Conservation (phyloP, 495 filamentous ascomycete species). For the Hyphodiscus hymeniophilus region DNA sequence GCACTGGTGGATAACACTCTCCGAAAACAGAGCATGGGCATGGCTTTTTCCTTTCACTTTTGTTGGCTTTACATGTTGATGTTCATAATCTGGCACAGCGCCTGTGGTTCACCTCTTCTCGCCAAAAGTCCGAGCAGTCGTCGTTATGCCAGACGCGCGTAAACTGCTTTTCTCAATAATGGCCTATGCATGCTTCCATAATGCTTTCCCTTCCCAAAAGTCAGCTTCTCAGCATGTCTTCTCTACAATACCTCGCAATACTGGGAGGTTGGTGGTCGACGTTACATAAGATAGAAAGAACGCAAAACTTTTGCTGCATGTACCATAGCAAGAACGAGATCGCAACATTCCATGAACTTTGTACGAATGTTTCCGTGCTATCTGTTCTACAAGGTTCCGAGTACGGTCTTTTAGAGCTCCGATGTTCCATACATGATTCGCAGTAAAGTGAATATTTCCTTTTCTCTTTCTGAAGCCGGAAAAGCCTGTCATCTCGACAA, state of each 20-base stretch:
- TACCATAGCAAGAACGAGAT: constrained; percentile 21
- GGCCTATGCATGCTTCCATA: constrained; percentile 17
- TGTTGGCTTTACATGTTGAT: constrained; percentile 14
- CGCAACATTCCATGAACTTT: constrained; percentile 8
- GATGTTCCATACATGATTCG: too few relatives aligned
- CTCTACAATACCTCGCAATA: constrained; percentile 9
- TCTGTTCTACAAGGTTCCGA: not conserved
- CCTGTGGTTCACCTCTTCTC: constrained; percentile 6
- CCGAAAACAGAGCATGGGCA: constrained; percentile 13
- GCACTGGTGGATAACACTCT: constrained; percentile 1
- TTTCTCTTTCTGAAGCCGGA: too few relatives aligned
- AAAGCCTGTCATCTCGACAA: not conserved
- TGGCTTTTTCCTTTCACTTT: constrained; percentile 13
- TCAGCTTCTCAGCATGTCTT: constrained; percentile 17
- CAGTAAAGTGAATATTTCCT: too few relatives aligned
- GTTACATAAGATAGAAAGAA: constrained; percentile 22
- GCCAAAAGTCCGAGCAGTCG: constrained; percentile 19
- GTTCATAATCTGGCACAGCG: constrained; percentile 25
- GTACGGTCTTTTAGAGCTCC: too few relatives aligned
- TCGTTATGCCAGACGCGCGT: constrained; percentile 10
- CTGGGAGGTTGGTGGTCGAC: constrained; percentile 6
- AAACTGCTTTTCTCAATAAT: constrained; percentile 14
- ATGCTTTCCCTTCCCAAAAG: constrained; percentile 4
- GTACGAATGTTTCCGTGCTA: not conserved
- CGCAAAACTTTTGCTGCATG: constrained; percentile 20